A percentile compares a stretch with the other conserved stretches of the same genome.
Evolutionary conservation across 176 grass and related monocot species (phyloP).

Genomic region (Avena sativa): DNA sequence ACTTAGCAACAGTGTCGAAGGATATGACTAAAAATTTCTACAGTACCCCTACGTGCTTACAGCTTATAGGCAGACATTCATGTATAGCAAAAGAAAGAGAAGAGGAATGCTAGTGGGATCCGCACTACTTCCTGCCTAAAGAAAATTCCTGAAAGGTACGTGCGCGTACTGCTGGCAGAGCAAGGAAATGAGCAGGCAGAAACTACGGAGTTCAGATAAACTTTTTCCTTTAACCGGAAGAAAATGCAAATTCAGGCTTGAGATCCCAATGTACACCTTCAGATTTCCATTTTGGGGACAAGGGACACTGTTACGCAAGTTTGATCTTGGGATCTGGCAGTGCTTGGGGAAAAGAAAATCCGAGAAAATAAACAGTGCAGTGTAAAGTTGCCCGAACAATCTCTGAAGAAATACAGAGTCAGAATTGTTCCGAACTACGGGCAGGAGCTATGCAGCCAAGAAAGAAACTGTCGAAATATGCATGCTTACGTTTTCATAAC

Average conservation of each 20-base stretch:
- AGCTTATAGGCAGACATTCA: slow-evolving; percentile 16
- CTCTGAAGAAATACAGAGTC: slow-evolving; percentile 5
- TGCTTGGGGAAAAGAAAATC: neutral
- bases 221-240: slow-evolving; percentile 1
- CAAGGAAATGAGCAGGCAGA: slow-evolving; percentile 18
- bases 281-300: neutral
- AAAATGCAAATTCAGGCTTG: slow-evolving; percentile 12
- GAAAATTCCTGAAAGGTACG: neutral
- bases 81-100: neutral
- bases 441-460: neutral
- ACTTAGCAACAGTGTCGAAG: neutral
- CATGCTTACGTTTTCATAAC: neutral
- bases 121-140: slow-evolving; percentile 24
- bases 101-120: slow-evolving; percentile 15
- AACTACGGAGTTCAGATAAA: neutral
- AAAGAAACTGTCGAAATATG: neutral
- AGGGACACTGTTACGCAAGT: neutral
- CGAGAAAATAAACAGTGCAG: neutral
- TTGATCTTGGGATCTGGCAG: neutral
- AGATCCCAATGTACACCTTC: slow-evolving; percentile 20
- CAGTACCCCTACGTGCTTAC: slow-evolving; percentile 17
- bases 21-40: neutral
- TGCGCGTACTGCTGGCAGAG: neutral
- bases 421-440: neutral
- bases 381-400: neutral